phyloP scores from a whole-genome alignment of 2,329 filamentous ascomycete species.

The Talaromyces piceae region DNA sequence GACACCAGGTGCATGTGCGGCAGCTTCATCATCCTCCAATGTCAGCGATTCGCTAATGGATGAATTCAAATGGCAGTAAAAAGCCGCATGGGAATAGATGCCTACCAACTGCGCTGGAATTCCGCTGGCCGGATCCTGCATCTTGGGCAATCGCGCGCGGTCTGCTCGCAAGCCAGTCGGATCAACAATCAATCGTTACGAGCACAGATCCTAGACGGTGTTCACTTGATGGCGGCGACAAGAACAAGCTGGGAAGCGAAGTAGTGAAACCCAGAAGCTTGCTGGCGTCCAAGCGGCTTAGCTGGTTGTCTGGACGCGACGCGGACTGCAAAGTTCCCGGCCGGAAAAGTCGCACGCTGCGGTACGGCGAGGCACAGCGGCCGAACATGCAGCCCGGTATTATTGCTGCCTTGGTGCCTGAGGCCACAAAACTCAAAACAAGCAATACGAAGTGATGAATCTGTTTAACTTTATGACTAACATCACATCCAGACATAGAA shows the following conservation, averaged over 20 bases:
- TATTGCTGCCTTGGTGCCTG: no score
- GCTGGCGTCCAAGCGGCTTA: background rate
- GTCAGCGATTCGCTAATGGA: slow-evolving; percentile 2
- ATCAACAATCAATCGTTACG: no score
- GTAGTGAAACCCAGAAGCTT: background rate
- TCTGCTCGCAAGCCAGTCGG: slow-evolving; percentile 8
- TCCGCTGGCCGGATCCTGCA: slow-evolving; percentile 42
- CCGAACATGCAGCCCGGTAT: slow-evolving; percentile 14
- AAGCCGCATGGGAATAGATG: slow-evolving; percentile 10
- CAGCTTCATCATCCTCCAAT: slow-evolving; percentile 47
- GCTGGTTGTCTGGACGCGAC: slow-evolving; percentile 9
- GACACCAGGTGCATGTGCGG: slow-evolving; percentile 87
- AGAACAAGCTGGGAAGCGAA: background rate
- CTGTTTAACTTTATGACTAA: no score
- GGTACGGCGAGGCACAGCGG: slow-evolving; percentile 12
- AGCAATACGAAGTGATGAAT: no score
- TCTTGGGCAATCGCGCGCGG: slow-evolving; percentile 24
- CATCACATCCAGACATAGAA: no score
- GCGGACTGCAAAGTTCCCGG: slow-evolving; percentile 8
- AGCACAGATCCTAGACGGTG: background rate
- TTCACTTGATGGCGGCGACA: background rate
- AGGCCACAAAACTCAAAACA: background rate
- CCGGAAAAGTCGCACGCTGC: slow-evolving; percentile 11
- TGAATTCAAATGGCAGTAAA: background rate
- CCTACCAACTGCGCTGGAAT: slow-evolving; percentile 40